Base-by-base conservation (phyloP, 768 basidiomycete genomes). In the Hemileccinum rubropunctum region DNA sequence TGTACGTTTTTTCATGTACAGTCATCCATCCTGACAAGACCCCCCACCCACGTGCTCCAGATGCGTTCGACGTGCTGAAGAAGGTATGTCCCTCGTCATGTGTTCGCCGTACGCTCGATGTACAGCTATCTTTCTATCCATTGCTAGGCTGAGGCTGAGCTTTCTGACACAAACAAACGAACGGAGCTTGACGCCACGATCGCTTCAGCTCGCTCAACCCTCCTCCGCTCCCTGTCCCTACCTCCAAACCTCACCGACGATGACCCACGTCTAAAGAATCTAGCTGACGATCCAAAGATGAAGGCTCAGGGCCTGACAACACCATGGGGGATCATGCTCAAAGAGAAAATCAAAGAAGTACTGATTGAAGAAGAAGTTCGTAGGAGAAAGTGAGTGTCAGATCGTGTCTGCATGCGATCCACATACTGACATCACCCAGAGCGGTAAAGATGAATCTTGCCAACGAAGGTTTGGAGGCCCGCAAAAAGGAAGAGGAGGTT, bases 1-100 rank as follows among this genome's bases (percentile, higher is more conserved):
- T 47, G 76, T 76, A 77, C 75, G 74, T 78, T 73, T 54, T 68
- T 48, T 65, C 53, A 68, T 58, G 59, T 54, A 54, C 66, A 93
- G 91, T 97, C 70, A 98, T 99, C 63, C 97, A 99, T 77, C 97
- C 97, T 54, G 97, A 99, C 76, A 99, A 98, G 78, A 88, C 88
- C 60, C 75, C 89, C 65, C 91, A 97, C 71, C 76, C 81, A 26
- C 82, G 84, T 61, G 90, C 91, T 44, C 86, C 91, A 60, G 91
- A 97, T 71, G 94, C 94, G 1, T 97, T 97, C 65, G 93, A 95
- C 68, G 63, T 92, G 30, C 77, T 97, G 41, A 97, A 97, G 76
- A 95, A 97, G 82, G 91, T 88, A 44, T 11, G 70, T 56, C 11
- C 13, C 21, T 30, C 21, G 7, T 34, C 37, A 9, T 18, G 15